Evolutionary conservation across 83 land plant species (phyloP).

Genomic region (Diphasiastrum complanatum): DNA sequence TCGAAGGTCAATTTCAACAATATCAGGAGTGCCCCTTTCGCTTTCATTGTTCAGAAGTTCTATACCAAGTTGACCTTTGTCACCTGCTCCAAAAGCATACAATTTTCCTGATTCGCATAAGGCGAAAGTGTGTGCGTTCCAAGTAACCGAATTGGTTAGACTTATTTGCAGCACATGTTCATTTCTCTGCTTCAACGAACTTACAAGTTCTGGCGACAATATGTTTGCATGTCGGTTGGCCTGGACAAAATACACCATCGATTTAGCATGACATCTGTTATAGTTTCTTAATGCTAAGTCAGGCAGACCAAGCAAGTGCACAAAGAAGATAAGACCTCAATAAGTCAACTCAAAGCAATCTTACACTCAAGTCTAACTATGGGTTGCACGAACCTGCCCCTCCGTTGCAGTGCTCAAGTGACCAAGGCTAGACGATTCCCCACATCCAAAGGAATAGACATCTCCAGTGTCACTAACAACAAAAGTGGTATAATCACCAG

Average conservation of each 20-base stretch:
- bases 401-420: slow-evolving; percentile 42
- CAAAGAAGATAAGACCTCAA: no score
- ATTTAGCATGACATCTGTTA: not conserved
- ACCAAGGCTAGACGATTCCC: slow-evolving; percentile 80
- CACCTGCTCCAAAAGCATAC: slow-evolving; percentile 84
- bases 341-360: no score
- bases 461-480: slow-evolving; percentile 75
- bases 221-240: slow-evolving; percentile 61
- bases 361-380: no score
- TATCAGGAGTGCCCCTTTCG: slow-evolving; percentile 65
- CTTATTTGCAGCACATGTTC: slow-evolving; percentile 75
- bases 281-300: no score
- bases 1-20: slow-evolving; percentile 71
- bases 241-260: slow-evolving; percentile 20
- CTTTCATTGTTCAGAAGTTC: slow-evolving; percentile 48
- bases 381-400: slow-evolving; percentile 46
- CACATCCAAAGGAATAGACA: slow-evolving; percentile 87
- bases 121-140: slow-evolving; percentile 96
- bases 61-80: slow-evolving; percentile 83
- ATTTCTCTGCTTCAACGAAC: slow-evolving; percentile 52
- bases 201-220: slow-evolving; percentile 56
- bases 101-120: slow-evolving; percentile 75
- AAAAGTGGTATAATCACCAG: slow-evolving; percentile 89
- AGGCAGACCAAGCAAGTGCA: no score
- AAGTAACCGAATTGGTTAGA: slow-evolving; percentile 76